Percentiles rank a stretch among this genome's conserved stretches.
Evolutionary conservation across 2,329 filamentous ascomycete genomes (phyloP).

Genomic region (Fusarium palustre): DNA sequence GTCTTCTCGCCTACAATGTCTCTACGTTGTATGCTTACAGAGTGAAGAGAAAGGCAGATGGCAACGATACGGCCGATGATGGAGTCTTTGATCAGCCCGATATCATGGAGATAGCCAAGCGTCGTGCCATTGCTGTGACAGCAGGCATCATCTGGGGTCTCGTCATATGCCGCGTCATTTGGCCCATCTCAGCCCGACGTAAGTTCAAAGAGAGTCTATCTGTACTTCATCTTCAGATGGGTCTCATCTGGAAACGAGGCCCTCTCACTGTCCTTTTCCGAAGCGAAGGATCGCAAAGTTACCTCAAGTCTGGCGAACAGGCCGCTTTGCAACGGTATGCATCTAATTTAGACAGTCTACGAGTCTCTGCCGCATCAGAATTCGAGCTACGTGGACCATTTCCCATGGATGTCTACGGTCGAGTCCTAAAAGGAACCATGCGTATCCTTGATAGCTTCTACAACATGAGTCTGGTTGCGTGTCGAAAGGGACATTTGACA

Average conservation of each 20-base stretch:
- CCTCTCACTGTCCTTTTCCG: constrained; percentile 80
- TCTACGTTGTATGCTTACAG: constrained; percentile 94
- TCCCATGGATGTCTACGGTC: constrained; percentile 76
- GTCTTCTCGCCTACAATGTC: constrained; percentile 95
- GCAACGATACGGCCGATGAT: constrained; percentile 76
- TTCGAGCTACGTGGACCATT: constrained; percentile 91
- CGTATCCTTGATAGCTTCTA: constrained; percentile 93
- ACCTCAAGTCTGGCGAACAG: constrained; percentile 55
- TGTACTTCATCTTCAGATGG: constrained; percentile 91
- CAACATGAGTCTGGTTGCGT: constrained; percentile 92
- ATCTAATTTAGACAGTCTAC: constrained; percentile 77
- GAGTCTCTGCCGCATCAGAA: constrained; percentile 78
- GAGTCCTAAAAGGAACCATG: constrained; percentile 81
- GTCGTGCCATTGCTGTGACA: constrained; percentile 89
- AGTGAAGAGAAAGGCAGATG: constrained; percentile 79
- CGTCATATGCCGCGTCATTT: constrained; percentile 87
- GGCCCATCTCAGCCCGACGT: constrained; percentile 88
- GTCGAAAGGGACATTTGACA: constrained; percentile 80
- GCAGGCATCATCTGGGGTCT: constrained; percentile 92
- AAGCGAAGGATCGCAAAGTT: constrained; percentile 74
- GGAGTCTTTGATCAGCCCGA: constrained; percentile 85
- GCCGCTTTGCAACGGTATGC: constrained; percentile 50
- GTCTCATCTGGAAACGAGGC: constrained; percentile 94
- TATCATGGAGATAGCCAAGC: constrained; percentile 87
- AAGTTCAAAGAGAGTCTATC: constrained; percentile 92